Base-by-base conservation (phyloP, 352 stramenopile species). In the Globisporangium takayamanum region DNA sequence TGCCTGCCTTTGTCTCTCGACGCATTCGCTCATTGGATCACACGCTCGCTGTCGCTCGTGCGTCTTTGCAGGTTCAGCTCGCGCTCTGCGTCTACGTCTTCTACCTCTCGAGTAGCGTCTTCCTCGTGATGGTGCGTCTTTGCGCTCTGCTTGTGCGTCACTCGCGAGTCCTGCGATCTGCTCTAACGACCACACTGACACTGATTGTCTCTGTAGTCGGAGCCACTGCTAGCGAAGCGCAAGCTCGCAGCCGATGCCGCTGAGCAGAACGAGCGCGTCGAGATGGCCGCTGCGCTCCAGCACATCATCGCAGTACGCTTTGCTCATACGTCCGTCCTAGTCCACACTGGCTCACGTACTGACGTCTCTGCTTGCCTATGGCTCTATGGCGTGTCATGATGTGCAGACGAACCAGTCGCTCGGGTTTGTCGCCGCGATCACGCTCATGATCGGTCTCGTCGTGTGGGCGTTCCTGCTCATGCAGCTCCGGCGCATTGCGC, bases 391-490 rank as follows among this genome's bases (percentile, higher is more conserved):
- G 18, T n/a, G 0, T 12, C 18, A 52, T 49, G 11, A 57, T 25
- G 10, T 55, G 56, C 59, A 89, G 78, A 75, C 73, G 57, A 85
- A 83, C 55, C 75, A 87, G 65, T 64, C 63, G 30, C 60, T 94
- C 45, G 80, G 78, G 1, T 89, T 94, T 46, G 73, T 89, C 16
- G 77, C 81, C 3, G 75, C 80, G 3, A 71, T 89, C 59, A 74
- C 73, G 30, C 60, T 89, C 42, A 83, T 85, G 62, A 78, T 76
- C 15, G 68, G 69, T 20, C 45, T 88, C 33, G 68, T 92, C 49
- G 53, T 92, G 5, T 89, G 79, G 73, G 55, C 82, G 1, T 89
- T 94, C 62, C 62, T 94, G 28, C 55, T 89, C 28, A 84, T 89
- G 59, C 84, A 94, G 46, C 62, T 94, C 2, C 73, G 76, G 47